phyloP scores from a whole-genome alignment of 192 early-diverging fungal species.

The Coemansia sp. region DNA sequence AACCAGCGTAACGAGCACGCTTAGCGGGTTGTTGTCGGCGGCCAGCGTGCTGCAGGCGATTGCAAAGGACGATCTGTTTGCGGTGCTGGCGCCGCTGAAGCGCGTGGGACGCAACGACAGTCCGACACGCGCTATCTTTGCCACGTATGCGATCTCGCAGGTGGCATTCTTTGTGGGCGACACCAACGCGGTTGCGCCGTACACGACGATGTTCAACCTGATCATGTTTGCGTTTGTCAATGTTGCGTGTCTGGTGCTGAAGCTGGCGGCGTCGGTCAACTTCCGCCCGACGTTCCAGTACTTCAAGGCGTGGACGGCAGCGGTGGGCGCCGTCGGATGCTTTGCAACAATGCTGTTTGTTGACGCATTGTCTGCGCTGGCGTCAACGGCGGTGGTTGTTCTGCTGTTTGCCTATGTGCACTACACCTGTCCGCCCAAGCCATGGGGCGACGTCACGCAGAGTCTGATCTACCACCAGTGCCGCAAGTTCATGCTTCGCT shows the following conservation, averaged over 20 bases:
- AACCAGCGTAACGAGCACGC: slow-evolving; percentile 62
- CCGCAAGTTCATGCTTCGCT: slow-evolving; percentile 66
- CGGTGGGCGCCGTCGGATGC: slow-evolving; percentile 57
- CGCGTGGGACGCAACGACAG: slow-evolving; percentile 21
- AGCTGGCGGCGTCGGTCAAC: slow-evolving; percentile 65
- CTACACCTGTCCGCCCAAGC: slow-evolving; percentile 65
- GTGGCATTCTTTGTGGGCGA: slow-evolving; percentile 60
- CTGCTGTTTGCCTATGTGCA: slow-evolving; percentile 66
- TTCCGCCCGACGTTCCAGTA: slow-evolving; percentile 70
- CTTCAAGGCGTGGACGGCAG: slow-evolving; percentile 66
- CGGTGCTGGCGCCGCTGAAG: slow-evolving; percentile 46
- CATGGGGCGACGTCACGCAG: slow-evolving; percentile 72
- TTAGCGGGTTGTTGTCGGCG: slow-evolving; percentile 61
- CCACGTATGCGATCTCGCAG: slow-evolving; percentile 57
- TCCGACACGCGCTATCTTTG: slow-evolving; percentile 30
- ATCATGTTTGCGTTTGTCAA: slow-evolving; percentile 67
- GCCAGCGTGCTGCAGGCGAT: slow-evolving; percentile 70
- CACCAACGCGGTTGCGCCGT: slow-evolving; percentile 66
- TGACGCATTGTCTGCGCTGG: slow-evolving; percentile 50
- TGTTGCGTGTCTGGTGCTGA: slow-evolving; percentile 66
- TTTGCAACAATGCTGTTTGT: slow-evolving; percentile 62
- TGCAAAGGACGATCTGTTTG: slow-evolving; percentile 64
- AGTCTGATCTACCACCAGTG: slow-evolving; percentile 73
- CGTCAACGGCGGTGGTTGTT: slow-evolving; percentile 55
- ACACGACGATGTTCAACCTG: slow-evolving; percentile 65